Evolutionary conservation across 495 filamentous ascomycete genomes (phyloP), one percentile per base, ranked within the genome.

Genomic region (Astrocystis sublimbata): DNA sequence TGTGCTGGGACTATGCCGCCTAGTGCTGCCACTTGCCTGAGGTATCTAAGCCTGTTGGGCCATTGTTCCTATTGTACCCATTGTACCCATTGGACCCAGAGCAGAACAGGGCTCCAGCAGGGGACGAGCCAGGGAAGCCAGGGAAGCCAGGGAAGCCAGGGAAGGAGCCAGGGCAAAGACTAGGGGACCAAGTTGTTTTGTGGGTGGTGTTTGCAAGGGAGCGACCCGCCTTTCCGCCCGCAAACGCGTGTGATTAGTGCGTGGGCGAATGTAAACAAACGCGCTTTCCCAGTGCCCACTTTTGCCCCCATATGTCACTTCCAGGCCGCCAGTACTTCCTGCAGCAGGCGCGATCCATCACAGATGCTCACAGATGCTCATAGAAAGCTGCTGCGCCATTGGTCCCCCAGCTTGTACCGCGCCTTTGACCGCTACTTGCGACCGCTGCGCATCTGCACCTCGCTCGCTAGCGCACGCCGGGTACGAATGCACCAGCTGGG

Each of bases 231-330:
- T 47, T 21, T 42, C 49, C 55, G 33, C 50, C 58, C 58, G 47
- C 51, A 62, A 56, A 62, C 60, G 60, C 60, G 60, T 62, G 21
- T 15, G 10, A 19, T 15, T 56, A 62, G 47, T 47, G 58, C 40
- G n/a, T 57, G 40, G 12, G 21, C 28, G 50, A 59, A 59, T n/a
- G 56, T 62, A 62, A 62, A 62, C 60, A 62, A 62, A 62, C 60
- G 60, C 60, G 60, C 60, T 49, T 56, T 46, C 49, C 40, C 2
- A 15, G n/a, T 24, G 51, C 17, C 51, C 46, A 43, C 47, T 52
- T 38, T 45, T 53, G 35, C 46, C 60, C 46, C 41, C 47, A 49
- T 36, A 62, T 55, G 60, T 62, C 60, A 62, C 60, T 62, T 62
- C n/a, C 8, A 1, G 19, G 41, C 38, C 30, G 23, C 21, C 41